A percentile compares a stretch with the other conserved stretches of the same genome.
Evolutionary conservation across 371 early-diverging fungal species (phyloP).

Genomic region (Mucor plumbeus): DNA sequence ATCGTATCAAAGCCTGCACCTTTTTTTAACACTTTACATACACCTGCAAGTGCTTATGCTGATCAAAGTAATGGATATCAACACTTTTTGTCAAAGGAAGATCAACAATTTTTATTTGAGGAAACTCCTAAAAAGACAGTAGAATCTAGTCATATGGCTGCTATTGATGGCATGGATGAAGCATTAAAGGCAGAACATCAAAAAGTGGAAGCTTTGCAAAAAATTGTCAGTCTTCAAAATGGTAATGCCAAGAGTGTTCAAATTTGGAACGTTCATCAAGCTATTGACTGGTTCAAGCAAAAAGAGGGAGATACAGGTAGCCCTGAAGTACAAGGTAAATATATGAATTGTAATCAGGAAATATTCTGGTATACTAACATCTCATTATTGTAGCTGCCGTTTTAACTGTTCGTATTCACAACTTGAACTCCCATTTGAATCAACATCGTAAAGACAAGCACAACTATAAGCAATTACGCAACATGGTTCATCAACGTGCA

Average conservation of each 20-base stretch:
- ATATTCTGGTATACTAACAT: not conserved
- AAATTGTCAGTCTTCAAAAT: conserved; percentile 80
- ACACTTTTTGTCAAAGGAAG: conserved; percentile 57
- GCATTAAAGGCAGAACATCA: conserved; percentile 50
- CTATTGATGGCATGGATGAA: conserved; percentile 45
- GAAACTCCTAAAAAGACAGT: conserved; percentile 61
- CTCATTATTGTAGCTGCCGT: conserved; percentile 73
- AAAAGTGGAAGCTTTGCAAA: conserved; percentile 74
- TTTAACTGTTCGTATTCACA: conserved; percentile 88
- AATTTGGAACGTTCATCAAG: conserved; percentile 77
- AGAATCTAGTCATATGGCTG: conserved; percentile 44
- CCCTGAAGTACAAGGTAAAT: conserved; percentile 91
- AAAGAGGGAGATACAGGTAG: conserved; percentile 88
- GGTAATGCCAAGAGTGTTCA: conserved; percentile 75
- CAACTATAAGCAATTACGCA: conserved; percentile 81
- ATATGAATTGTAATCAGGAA: not conserved
- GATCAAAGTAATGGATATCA: conserved; percentile 42
- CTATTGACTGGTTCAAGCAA: conserved; percentile 81
- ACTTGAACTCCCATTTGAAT: conserved; percentile 80
- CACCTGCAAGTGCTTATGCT: conserved; percentile 49
- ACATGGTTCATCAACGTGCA: conserved; percentile 81
- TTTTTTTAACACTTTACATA: conserved; percentile 49
- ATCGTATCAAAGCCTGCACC: conserved; percentile 45
- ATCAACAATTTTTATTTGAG: conserved; percentile 61
- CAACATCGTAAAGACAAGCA: conserved; percentile 86